Percentiles rank a stretch among this genome's conserved stretches.
phyloP scores from a whole-genome alignment of 495 filamentous ascomycete genomes.

The Neurospora sp. region DNA sequence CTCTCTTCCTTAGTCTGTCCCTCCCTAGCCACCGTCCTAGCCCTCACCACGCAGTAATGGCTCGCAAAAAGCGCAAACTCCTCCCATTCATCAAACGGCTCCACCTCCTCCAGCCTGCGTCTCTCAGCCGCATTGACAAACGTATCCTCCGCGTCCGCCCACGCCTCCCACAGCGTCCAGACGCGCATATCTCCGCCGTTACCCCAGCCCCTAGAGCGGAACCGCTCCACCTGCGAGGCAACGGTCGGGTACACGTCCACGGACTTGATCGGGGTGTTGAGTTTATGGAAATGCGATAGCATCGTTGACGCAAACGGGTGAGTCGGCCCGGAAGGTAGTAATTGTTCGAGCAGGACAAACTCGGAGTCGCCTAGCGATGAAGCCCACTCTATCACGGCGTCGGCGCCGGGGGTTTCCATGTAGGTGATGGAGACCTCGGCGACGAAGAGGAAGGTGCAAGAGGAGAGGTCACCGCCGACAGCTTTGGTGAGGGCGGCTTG shows the following conservation, averaged over 20 bases:
- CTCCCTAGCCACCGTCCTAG: constrained; percentile 21
- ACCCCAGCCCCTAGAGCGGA: constrained; percentile 54
- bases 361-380: constrained; percentile 52
- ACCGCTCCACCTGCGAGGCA: constrained; percentile 53
- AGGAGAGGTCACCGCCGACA: constrained; percentile 36
- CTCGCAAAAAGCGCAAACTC: constrained; percentile 79
- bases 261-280: constrained; percentile 64
- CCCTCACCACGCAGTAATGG: constrained; percentile 78
- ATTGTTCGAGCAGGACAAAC: constrained; percentile 88
- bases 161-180: constrained; percentile 67
- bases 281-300: constrained; percentile 73
- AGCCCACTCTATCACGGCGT: constrained; percentile 64
- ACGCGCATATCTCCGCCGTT: constrained; percentile 32
- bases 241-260: constrained; percentile 60
- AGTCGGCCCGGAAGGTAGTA: constrained; percentile 60
- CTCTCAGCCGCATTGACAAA: constrained; percentile 50
- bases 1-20: background rate
- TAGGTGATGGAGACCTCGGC: constrained; percentile 89
- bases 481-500: constrained; percentile 43
- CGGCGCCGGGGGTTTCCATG: constrained; percentile 68
- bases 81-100: constrained; percentile 94
- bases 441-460: constrained; percentile 60
- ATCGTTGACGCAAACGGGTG: constrained; percentile 86
- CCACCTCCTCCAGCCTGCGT: constrained; percentile 49
- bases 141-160: constrained; percentile 53